Evolutionary conservation across 1,284 basidiomycete genomes (phyloP).

Genomic region (Fomes fomentarius): DNA sequence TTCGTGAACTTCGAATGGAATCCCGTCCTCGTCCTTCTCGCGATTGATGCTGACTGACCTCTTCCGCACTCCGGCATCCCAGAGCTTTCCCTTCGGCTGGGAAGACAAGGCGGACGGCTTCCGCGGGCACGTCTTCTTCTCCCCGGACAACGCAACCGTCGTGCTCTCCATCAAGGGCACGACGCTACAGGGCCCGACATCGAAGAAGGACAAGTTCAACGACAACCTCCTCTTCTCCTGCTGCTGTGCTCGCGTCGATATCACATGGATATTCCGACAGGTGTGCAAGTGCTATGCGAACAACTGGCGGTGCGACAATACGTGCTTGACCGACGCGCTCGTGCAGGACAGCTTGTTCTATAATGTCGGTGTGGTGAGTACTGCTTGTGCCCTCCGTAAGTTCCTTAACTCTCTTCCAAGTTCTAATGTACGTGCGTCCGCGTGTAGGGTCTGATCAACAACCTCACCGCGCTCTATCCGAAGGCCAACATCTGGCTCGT

Average conservation of each 20-base stretch:
- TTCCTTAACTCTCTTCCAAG: too few species aligned
- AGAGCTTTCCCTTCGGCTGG: constrained; percentile 94
- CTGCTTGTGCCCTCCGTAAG: neutral
- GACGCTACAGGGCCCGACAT: constrained; percentile 79
- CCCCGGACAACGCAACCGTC: constrained; percentile 81
- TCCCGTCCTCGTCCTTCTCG: too few species aligned
- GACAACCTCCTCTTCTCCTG: constrained; percentile 98
- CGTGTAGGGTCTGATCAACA: constrained; percentile 72
- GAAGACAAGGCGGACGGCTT: constrained; percentile 81
- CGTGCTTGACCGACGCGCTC: constrained; percentile 84
- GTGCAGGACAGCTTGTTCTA: constrained; percentile 93
- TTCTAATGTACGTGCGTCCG: neutral
- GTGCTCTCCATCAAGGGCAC: constrained; percentile 97
- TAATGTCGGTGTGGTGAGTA: constrained; percentile 74
- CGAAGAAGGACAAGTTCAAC: constrained; percentile 93
- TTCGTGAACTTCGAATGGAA: neutral
- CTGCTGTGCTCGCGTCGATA: constrained; percentile 93
- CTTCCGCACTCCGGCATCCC: neutral
- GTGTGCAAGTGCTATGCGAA: constrained; percentile 89
- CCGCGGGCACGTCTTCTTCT: constrained; percentile 88
- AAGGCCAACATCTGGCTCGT: constrained; percentile 89
- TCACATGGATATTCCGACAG: constrained; percentile 79
- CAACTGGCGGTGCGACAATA: constrained; percentile 78
- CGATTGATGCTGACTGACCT: neutral
- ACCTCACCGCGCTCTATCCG: constrained; percentile 85